Evolutionary conservation across 768 basidiomycete species (phyloP), one percentile per base, ranked within the genome.

Genomic region (Fomitopsis serialis): DNA sequence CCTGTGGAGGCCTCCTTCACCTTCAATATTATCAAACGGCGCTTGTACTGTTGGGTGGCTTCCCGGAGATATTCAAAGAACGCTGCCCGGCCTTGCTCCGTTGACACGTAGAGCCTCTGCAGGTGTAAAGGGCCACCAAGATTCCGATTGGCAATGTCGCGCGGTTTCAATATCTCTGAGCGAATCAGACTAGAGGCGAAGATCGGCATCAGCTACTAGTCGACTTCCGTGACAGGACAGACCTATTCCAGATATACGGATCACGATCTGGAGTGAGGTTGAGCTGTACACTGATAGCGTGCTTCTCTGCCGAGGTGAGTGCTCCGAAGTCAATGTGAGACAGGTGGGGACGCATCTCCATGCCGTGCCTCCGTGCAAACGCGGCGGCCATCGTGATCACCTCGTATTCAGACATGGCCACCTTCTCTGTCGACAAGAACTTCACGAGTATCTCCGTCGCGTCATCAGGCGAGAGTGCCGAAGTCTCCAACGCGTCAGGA

Each of bases 11-110:
- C n/a, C n/a, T n/a, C 6, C 44, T 66, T 8, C 49, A 84, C 84
- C 69, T 84, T 77, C 23, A 87, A 51, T 8, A 86, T 67, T 0
- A 87, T 65, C 7, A 87, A 51, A 53, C 83, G 82, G 29, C 84
- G 68, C 0, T 76, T 78, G 57, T 78, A 87, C 34, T 83, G 76
- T 48, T 80, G 75, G 10, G 74, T 73, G 13, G 80, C 79, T 58
- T 77, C 76, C 13, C 69, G 72, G 5, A 87, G 68, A 61, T 82
- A 85, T 45, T 80, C 77, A 58, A 85, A 87, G 58, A 85, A 87
- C 0, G 80, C 77, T 1, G 70, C 62, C 2, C 80, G 66, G 0
- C 84, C 77, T 49, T 80, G 76, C 21, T 66, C 62, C 13, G 65
- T 71, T 0, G 85, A 85, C 0, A 80, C 78, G 61, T 85, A 87